Base-by-base conservation (phyloP, 331 rosid species). In the Quercus lobata region DNA sequence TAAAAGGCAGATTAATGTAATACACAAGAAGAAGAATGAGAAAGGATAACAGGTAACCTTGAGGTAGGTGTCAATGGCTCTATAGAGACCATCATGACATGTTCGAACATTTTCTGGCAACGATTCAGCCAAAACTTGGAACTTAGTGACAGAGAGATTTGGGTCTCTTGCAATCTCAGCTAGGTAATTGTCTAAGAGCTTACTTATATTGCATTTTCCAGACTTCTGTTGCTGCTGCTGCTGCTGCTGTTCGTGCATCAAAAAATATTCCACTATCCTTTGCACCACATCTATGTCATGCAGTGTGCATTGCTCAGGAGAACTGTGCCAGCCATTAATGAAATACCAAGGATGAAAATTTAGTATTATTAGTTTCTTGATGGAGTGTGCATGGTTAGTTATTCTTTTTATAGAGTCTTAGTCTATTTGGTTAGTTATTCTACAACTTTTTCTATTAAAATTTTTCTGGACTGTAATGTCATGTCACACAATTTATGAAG, bases 81-180 rank as follows among this genome's bases (percentile, higher is more conserved):
- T 90, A 61, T 93, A 93, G 18, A 95, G 84, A 61, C 99, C 98
- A 19, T 93, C 96, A 69, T 95, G 91, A 75, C 88, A 87, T 57
- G 86, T 62, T 80, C 99, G 84, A 77, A 92, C 85, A 80, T 89
- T 85, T 88, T 88, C 96, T n/a, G 99, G 95, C 55, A 93, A 84
- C 80, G 88, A 75, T 63, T 95, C 97, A 44, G 97, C 93, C 54
- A 93, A 80, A 78, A 89, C 91, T 83, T 92, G 99, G 87, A 95
- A 93, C 84, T 88, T 88, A 70, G 93, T 83, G 16, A 93, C 71
- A 34, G 96, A 85, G 84, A 95, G 97, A 85, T 93, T 88, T 68
- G 97, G 91, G 66, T 95, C 98, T 80, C 85, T 91, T 69, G 99
- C 97, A 83, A 93, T 83, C 87, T 95, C 99, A 65, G 94, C 96